Evolutionary conservation across 345 rosid genomes (phyloP).

Genomic region (Hypericum perforatum): DNA sequence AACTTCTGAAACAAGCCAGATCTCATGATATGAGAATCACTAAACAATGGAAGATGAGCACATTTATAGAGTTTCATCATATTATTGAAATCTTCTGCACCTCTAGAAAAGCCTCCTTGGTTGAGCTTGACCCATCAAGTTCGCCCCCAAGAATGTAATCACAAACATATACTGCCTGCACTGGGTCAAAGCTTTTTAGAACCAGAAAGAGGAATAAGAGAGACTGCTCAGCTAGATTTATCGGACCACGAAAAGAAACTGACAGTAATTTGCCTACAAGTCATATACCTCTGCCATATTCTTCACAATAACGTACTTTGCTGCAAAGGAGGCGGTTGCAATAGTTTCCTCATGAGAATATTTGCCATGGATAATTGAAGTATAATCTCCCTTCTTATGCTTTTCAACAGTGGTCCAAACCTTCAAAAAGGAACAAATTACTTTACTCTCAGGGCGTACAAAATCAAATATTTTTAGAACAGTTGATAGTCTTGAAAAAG

Average conservation of each 20-base stretch:
- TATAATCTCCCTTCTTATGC: constrained; percentile 85
- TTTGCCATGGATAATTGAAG: constrained; percentile 90
- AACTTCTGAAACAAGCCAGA: constrained; percentile 58
- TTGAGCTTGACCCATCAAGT: constrained; percentile 82
- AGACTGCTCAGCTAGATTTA: constrained; percentile 4
- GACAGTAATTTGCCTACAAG: not conserved
- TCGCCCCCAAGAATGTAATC: constrained; percentile 90
- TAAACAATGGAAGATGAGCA: no score
- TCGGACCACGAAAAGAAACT: not conserved
- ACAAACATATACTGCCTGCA: constrained; percentile 80
- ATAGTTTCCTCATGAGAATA: constrained; percentile 83
- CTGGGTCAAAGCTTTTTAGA: constrained; percentile 3
- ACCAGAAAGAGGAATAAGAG: not conserved
- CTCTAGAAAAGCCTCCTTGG: constrained; percentile 82
- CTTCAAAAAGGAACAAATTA: constrained; percentile 20
- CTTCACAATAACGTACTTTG: constrained; percentile 67
- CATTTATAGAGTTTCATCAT: no score
- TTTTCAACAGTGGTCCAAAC: constrained; percentile 91
- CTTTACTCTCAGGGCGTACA: not conserved
- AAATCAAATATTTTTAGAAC: not conserved
- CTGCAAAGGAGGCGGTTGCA: constrained; percentile 91
- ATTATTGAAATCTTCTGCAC: constrained; percentile 17
- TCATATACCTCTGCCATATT: constrained; percentile 61
- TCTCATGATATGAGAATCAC: no score
- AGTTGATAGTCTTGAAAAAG: not conserved